Percentiles rank a stretch among this genome's conserved stretches.
These are phyloP conservation scores for Chlamydomonas sp. DNA, from an alignment of 139 green algal species.

Conservation along the genomic window DNA sequence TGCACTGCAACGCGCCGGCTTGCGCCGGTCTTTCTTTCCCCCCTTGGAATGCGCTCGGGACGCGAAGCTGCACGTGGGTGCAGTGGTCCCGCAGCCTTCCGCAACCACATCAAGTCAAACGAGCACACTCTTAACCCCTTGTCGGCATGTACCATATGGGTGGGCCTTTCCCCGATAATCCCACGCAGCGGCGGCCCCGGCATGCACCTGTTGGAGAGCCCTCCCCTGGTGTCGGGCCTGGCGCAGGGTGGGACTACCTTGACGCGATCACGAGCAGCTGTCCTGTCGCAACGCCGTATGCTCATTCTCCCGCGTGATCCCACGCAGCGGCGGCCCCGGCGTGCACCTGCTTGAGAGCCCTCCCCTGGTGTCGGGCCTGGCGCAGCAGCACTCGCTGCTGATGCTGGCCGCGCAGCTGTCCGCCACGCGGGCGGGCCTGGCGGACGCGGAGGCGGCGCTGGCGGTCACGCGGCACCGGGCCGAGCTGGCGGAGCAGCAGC, in stretches of 20 bases:
- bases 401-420: conserved; percentile 14
- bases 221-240: conserved; percentile 36
- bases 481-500: conserved; percentile 28
- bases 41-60: too few species aligned
- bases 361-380: conserved; percentile 36
- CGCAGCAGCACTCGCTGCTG: conserved; percentile 44
- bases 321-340: neutral
- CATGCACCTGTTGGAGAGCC: conserved; percentile 53
- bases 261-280: too few species aligned
- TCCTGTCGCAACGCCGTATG: too few species aligned
- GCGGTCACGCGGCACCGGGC: conserved; percentile 23
- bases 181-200: neutral
- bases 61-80: too few species aligned
- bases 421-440: conserved; percentile 8
- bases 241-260: conserved; percentile 9
- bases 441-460: conserved; percentile 11
- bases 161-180: too few species aligned
- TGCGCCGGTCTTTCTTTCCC: too few species aligned
- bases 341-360: conserved; percentile 54
- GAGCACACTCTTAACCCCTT: too few species aligned
- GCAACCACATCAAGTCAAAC: too few species aligned
- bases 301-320: too few species aligned
- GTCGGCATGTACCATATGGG: too few species aligned
- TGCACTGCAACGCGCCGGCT: too few species aligned
- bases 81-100: too few species aligned